Base-by-base conservation (phyloP, 139 green algal species). In the Monoraphidium neglectum region DNA sequence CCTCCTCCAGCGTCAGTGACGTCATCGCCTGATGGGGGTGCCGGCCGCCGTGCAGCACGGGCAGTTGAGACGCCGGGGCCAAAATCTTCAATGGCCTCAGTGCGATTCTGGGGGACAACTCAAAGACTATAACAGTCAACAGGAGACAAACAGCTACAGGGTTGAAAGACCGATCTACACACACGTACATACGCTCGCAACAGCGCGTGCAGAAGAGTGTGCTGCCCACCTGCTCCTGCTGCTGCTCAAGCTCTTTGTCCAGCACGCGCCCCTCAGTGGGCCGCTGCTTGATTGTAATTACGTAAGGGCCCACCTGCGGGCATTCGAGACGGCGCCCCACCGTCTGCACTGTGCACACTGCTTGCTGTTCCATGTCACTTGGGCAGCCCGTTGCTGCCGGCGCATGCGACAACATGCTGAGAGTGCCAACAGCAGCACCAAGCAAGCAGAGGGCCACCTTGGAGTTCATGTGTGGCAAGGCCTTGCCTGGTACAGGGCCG, bases 231-330 rank as follows among this genome's bases (percentile, higher is more conserved):
- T 79, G 49, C 12, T 79, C 73, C 63, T 79, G 73, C 64, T 24
- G 28, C 8, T 79, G 49, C 49, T 79, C 73, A 18, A 68, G 63
- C 35, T 67, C 49, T 36, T 79, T 72, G 63, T 79, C 49, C 13
- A 65, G 35, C 2, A 79, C 65, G 10, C 66, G 38, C 8, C 74
- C 74, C 13, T 80, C 74, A n/a, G 37, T 13, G 16, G 74, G 74
- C 65, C 62, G 65, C 40, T 80, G 74, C 65, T 80, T 80, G n/a
- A 80, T 4, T 38, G 74, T 64, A 18, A 80, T 33, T 5, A 80
- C 66, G 28, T 57, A 32, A 4, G 57, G 49, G 13, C 65, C 65
- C 28, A 80, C 65, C 33, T 51, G 43, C 43, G 43, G 43, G 43
- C n/a, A n/a, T n/a, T n/a, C n/a, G n/a, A n/a, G n/a, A n/a, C n/a